phyloP scores from a whole-genome alignment of 2,329 filamentous ascomycete species.

The Claviceps sorghi region DNA sequence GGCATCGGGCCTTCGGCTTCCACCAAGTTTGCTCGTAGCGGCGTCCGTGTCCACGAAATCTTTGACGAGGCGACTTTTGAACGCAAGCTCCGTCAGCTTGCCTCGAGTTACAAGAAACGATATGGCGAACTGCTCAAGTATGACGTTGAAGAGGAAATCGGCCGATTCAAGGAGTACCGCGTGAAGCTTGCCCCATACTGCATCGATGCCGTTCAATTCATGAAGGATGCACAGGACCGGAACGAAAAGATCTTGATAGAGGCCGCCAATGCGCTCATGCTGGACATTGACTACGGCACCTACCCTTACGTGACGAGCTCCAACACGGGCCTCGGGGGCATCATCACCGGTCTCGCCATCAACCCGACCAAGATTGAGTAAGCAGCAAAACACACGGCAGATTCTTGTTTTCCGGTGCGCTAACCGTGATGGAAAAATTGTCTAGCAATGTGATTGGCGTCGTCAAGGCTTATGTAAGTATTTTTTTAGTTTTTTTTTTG shows the following conservation, averaged over 20 bases:
- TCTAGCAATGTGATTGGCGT: neutral
- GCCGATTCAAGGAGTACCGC: constrained; percentile 43
- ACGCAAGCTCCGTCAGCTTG: constrained; percentile 46
- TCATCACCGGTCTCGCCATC: constrained; percentile 14
- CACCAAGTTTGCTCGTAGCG: constrained; percentile 32
- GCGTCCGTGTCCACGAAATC: constrained; percentile 52
- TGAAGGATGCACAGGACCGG: constrained; percentile 43
- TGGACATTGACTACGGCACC: constrained; percentile 44
- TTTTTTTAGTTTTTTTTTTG: neutral
- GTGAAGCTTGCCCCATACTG: constrained; percentile 43
- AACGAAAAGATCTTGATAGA: constrained; percentile 51
- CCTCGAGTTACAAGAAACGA: constrained; percentile 45
- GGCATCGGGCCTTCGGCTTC: constrained; percentile 13
- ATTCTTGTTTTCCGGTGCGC: neutral
- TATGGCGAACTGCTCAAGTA: constrained; percentile 52
- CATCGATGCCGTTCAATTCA: constrained; percentile 52
- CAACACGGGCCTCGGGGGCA: constrained; percentile 14
- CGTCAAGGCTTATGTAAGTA: neutral
- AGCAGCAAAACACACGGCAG: neutral
- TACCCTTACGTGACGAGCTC: constrained; percentile 16
- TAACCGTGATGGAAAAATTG: neutral
- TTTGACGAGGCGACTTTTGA: constrained; percentile 55
- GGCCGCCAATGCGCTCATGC: constrained; percentile 47
- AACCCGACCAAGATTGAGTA: constrained; percentile 40
- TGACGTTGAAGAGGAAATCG: constrained; percentile 56